Evolutionary conservation across 2,329 filamentous ascomycete genomes (phyloP), one percentile per base, ranked within the genome.

Genomic region (Fusarium subtropicale): DNA sequence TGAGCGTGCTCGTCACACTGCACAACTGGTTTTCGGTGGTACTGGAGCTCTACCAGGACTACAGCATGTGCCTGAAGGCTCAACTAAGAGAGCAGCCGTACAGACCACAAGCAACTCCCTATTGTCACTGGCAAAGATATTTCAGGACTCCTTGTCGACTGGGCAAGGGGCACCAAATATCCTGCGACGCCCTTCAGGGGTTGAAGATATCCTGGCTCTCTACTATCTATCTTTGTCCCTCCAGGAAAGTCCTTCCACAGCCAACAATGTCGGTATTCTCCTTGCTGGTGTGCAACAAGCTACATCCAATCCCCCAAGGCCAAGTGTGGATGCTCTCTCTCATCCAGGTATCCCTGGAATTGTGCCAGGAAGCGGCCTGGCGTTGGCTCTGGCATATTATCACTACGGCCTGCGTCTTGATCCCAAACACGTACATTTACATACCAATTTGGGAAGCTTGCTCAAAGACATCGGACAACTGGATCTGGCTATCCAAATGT

Each of bases 181-280:
- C 13, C 81, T 88, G 24, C 87, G 87, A 61, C 88, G 89, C 58
- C 87, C 90, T 4, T 90, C 91, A 45, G 92, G 93, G 2, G 93
- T 98, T 26, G 90, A 93, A 42, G 96, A 99, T 75, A 98, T 99
- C 38, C 81, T 99, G 36, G 93, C 94, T 3, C 86, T 99, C 15
- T 99, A 99, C 78, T 99, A 99, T 76, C 85, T 99, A 4, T 99
- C 96, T 0, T 83, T 99, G 5, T 97, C 96, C 0, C 85, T 99
- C 4, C 96, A 97, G 69, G 94, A 96, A 48, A 98, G 96, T 74
- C 96, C 96, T 3, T 99, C 96, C 0, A 99, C 96, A 0, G 96
- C 96, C 1, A 99, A 99, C 77, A 99, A 99, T 77, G 94, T 99
- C 15, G 96, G 96, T 5, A 99, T 99, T 57, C 85, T 99, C 30